phyloP scores from a whole-genome alignment of 73 alveolate genomes.

The Paramecium bursaria region DNA sequence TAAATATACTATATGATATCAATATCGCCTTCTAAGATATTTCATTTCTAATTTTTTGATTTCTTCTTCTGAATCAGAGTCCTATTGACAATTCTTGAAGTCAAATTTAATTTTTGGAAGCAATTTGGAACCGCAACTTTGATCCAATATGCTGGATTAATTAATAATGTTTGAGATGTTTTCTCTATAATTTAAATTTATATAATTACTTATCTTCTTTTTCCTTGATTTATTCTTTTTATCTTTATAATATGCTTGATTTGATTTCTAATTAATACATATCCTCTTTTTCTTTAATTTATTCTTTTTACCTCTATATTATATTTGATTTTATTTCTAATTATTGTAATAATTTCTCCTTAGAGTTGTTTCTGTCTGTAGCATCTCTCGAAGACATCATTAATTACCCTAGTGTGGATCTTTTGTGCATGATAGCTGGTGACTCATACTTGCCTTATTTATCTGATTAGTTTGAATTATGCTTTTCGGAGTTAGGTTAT shows the following conservation, averaged over 20 bases:
- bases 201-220: background rate
- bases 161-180: background rate
- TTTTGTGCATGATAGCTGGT: too few relatives aligned
- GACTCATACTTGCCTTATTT: too few relatives aligned
- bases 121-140: constrained; percentile 38
- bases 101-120: constrained; percentile 50
- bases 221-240: too few relatives aligned
- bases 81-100: background rate
- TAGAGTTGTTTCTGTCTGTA: too few relatives aligned
- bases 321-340: background rate
- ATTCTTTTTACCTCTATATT: too few relatives aligned
- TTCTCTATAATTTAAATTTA: background rate
- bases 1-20: too few relatives aligned
- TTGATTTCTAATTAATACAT: background rate
- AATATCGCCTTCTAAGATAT: background rate
- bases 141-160: constrained; percentile 9
- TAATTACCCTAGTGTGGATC: too few relatives aligned
- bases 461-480: too few relatives aligned
- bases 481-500: too few relatives aligned
- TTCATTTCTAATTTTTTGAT: constrained; percentile 37
- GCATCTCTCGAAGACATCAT: too few relatives aligned
- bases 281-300: background rate
- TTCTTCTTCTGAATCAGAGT: constrained; percentile 52
- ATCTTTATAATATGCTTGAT: too few relatives aligned
- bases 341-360: too few relatives aligned